Percentiles rank a stretch among this genome's conserved stretches.
phyloP scores from a whole-genome alignment of 306 rosid genomes.

The Dalbergia oliveri region DNA sequence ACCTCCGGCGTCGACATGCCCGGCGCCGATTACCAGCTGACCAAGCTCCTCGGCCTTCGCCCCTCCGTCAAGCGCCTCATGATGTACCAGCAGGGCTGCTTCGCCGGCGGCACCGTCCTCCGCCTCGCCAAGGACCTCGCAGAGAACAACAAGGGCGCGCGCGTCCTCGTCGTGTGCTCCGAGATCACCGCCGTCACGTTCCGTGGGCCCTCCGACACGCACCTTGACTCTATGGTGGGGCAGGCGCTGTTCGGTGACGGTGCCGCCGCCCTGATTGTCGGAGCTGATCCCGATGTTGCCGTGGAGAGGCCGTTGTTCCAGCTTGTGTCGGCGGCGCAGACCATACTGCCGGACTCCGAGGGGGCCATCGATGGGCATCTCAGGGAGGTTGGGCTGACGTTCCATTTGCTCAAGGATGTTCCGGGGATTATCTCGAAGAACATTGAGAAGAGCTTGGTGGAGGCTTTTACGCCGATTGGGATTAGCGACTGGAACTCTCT shows the following conservation, averaged over 20 bases:
- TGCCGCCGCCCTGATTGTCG: constrained; percentile 59
- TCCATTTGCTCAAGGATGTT: constrained; percentile 65
- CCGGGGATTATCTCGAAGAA: constrained; percentile 68
- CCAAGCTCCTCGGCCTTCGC: constrained; percentile 67
- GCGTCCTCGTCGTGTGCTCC: constrained; percentile 70
- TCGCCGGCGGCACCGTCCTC: constrained; percentile 73
- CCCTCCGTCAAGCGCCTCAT: constrained; percentile 69
- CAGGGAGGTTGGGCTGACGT: constrained; percentile 64
- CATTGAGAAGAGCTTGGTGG: constrained; percentile 62
- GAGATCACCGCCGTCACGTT: constrained; percentile 76
- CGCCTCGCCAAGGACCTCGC: constrained; percentile 72
- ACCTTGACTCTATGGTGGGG: constrained; percentile 62
- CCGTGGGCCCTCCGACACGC: constrained; percentile 70
- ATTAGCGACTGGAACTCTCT: constrained; percentile 69
- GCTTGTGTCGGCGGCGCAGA: constrained; percentile 58
- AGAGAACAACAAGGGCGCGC: constrained; percentile 65
- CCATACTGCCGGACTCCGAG: constrained; percentile 61
- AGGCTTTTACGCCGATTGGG: constrained; percentile 61
- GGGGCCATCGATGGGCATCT: constrained; percentile 71
- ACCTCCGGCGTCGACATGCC: constrained; percentile 78
- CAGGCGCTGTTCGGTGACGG: constrained; percentile 73
- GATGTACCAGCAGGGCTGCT: constrained; percentile 81
- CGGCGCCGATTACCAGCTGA: constrained; percentile 67
- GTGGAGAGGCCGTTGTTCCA: constrained; percentile 58
- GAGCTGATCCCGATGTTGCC: constrained; percentile 51